Base-by-base conservation (phyloP, 2,329 filamentous ascomycete species). In the Hypoxylon sp. region DNA sequence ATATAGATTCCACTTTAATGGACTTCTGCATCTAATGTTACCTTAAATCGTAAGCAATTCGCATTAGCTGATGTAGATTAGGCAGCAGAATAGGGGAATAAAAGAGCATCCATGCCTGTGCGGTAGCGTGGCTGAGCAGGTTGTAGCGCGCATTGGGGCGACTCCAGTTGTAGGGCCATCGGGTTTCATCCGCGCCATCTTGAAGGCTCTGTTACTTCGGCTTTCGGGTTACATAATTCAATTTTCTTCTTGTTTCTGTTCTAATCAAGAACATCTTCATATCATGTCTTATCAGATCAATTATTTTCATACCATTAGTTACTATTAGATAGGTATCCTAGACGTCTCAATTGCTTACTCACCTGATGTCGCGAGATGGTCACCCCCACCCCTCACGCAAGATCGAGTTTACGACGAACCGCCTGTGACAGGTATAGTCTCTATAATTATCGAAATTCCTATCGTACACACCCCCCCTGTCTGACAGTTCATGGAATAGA, bases 381-480 rank as follows among this genome's bases (percentile, higher is more conserved):
- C n/a, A 60, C 58, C 42, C 58, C 62, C n/a, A 60, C 58, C 42
- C 58, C 65, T 27, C 65, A 65, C 13, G 27, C 62, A 10, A 62
- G 65, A 48, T 70, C 70, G 3, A 70, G 70, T 44, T 44, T 72
- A 19, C 59, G 60, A 48, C 70, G 70, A n/a, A 72, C 70, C 8
- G 70, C 70, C 17, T 72, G 70, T 64, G 65, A 72, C 35, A 46
- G 68, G 68, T 71, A 71, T 56, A 31, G 37, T 19, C 31, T 21
- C 57, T 54, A 46, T 37, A n/a, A 15, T 7, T 37, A 10, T 52
- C 6, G 29, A 13, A 42, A 10, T 31, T 37, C 24, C 15, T 21
- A 21, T 31, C 3, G 46, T 42, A 32, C 39, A 19, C 19, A 62
- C 2, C 35, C 47, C 47, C 11, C 37, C 11, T 65, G 29, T 42